Conservation (phyloP, 305 asterid genomes). For the Rubia tinctorum region DNA sequence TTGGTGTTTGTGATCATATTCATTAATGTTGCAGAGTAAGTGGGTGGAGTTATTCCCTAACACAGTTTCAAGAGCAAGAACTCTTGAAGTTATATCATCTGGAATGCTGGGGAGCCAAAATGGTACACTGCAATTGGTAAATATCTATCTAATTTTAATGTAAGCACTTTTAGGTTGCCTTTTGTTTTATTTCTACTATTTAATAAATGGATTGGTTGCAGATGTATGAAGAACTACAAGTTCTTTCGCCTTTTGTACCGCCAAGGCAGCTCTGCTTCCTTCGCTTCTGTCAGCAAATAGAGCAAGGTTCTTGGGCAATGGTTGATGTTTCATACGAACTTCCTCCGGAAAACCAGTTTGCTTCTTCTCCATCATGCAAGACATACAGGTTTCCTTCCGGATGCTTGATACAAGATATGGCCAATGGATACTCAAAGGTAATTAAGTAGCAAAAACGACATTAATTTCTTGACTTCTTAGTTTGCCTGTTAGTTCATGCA, state of each 20-base stretch:
- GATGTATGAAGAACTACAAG: constrained; percentile 90
- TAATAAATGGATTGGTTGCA: constrained; percentile 20
- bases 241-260: constrained; percentile 77
- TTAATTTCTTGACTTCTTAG: background rate
- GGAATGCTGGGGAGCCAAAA: constrained; percentile 66
- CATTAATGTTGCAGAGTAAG: constrained; percentile 45
- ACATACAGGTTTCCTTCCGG: constrained; percentile 86
- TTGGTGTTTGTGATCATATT: background rate
- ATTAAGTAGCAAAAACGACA: background rate
- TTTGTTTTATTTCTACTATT: background rate
- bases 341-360: constrained; percentile 56
- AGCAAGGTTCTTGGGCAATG: constrained; percentile 79
- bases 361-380: constrained; percentile 40
- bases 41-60: constrained; percentile 84
- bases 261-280: constrained; percentile 67
- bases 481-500: background rate
- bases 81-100: constrained; percentile 69
- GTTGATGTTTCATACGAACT: constrained; percentile 81
- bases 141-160: background rate
- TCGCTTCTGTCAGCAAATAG: constrained; percentile 79
- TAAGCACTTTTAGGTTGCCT: background rate
- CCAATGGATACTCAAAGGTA: constrained; percentile 98
- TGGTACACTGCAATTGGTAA: constrained; percentile 85
- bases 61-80: constrained; percentile 79
- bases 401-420: constrained; percentile 92